Evolutionary conservation across 805 yeast species (phyloP), one percentile per base, ranked within the genome.

Genomic region (Yarrowia osloensis): DNA sequence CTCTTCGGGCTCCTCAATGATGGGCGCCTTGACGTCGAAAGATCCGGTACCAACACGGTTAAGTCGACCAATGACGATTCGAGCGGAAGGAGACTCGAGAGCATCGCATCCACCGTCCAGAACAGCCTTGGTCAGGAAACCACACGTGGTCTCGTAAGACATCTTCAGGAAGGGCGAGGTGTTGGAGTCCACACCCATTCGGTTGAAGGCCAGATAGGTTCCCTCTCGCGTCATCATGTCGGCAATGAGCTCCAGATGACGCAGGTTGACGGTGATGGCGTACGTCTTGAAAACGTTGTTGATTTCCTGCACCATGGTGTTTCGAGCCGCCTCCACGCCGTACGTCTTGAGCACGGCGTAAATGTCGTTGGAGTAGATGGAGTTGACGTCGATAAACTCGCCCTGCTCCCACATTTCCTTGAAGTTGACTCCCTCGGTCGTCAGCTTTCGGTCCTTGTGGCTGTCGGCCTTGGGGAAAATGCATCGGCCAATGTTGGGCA

Each of bases 221-320:
- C 99, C 99, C 79, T 95, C 98, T 79, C 99, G 87, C 5, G 99
- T 95, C 99, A 95, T 95, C 91, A 91, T 90, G 79, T 95, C 99
- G 71, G 96, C 99, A 78, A 95, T 88, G 77, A 95, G 86, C 76
- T 95, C 99, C 80, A 95, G 86, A 81, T 95, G 99, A 78, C 99
- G 91, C 66, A 86, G 81, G 67, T 95, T 89, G 68, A 95, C 99
- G 68, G 92, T 81, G 76, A 95, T 95, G 74, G 98, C 98, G 79
- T 95, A 95, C 66, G 96, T 92, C 69, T 91, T 91, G 86, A 95
- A 95, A 73, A 95, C 99, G 73, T 91, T 90, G 80, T 90, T 89
- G 77, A 95, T 90, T 83, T 95, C 99, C 74, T 91, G 88, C 33
- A 92, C 98, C 81, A 95, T 90, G 37, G 99, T 95, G 78, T 92